Evolutionary conservation across 371 early-diverging fungal species (phyloP), one percentile per base, ranked within the genome.

Genomic region (Rhizopus microsporus): DNA sequence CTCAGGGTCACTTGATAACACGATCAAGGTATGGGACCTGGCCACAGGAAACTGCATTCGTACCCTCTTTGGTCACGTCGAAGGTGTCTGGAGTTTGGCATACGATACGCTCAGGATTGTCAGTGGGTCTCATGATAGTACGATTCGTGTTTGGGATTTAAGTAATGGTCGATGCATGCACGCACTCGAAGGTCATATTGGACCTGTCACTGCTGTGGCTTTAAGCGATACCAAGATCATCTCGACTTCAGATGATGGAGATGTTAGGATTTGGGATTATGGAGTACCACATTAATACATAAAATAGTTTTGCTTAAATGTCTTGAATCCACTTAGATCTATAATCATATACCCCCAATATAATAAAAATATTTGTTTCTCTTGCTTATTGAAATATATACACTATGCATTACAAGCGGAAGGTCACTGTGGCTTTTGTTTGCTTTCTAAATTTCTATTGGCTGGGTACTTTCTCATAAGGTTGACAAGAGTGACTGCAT

Each of bases 141-240:
- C 87, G 0, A 82, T 99, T 16, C 91, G 92, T 56, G 82, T 98
- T 33, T 99, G 99, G 99, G 97, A 97, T 67, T 75, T 91, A 10
- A 91, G 93, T 50, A 88, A 87, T 34, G 97, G 95, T 7, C 69
- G 86, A 30, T 83, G 86, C 60, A 76, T 94, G 65, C 86, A 92
- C 59, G 89, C 92, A 1, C 71, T 94, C 43, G 75, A 79, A 32
- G 88, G 88, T 4, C 84, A 83, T 31, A 63, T 70, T 39, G 89
- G 85, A 0, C 84, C 93, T 5, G 90, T 96, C 30, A 88, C 88
- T 29, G 83, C 88, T 49, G 84, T 88, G 42, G 86, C 86, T 0
- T 68, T 96, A 31, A 83, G 92, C 46, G 98, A 98, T 67, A 95
- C 95, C 3, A 84, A 88, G 50, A 83, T 98, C 51, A 71, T 94